phyloP scores from a whole-genome alignment of 352 stramenopile genomes.

The Phytophthora idaei region DNA sequence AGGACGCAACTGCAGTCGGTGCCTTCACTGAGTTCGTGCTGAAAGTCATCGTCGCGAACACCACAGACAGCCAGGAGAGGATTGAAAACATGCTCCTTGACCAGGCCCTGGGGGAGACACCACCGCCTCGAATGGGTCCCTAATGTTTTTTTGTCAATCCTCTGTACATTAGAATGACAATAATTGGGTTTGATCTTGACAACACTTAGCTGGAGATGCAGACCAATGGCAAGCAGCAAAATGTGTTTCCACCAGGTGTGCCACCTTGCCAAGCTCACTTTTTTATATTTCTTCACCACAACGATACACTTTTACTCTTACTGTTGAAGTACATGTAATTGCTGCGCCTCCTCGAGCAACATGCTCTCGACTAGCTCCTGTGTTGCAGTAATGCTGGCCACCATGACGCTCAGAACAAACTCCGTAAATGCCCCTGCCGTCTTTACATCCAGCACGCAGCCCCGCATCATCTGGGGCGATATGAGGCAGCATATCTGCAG shows the following conservation, averaged over 20 bases:
- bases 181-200: not conserved
- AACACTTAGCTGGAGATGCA: too few relatives aligned
- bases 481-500: conserved; percentile 64
- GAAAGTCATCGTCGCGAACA: conserved; percentile 40
- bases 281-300: not conserved
- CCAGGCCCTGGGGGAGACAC: conserved; percentile 14
- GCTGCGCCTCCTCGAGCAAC: conserved; percentile 29
- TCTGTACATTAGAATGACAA: not conserved
- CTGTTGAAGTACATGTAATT: conserved; percentile 9
- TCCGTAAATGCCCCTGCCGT: conserved; percentile 46
- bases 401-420: conserved; percentile 51
- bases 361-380: conserved; percentile 54
- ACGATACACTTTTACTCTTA: conserved; percentile 5
- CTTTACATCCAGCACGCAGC: conserved; percentile 24
- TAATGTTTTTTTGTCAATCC: too few relatives aligned
- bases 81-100: conserved; percentile 52
- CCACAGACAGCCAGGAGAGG: conserved; percentile 42
- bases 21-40: conserved; percentile 35
- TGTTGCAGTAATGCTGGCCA: conserved; percentile 46
- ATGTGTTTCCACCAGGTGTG: too few relatives aligned
- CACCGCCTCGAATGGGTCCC: too few relatives aligned
- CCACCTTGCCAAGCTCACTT: too few relatives aligned
- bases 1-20: conserved; percentile 20
- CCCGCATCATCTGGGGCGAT: conserved; percentile 47
- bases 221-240: too few relatives aligned